Percentiles rank a stretch among this genome's conserved stretches.
Conservation (phyloP, 1,284 basidiomycete genomes). For the Moniliella sp. region DNA sequence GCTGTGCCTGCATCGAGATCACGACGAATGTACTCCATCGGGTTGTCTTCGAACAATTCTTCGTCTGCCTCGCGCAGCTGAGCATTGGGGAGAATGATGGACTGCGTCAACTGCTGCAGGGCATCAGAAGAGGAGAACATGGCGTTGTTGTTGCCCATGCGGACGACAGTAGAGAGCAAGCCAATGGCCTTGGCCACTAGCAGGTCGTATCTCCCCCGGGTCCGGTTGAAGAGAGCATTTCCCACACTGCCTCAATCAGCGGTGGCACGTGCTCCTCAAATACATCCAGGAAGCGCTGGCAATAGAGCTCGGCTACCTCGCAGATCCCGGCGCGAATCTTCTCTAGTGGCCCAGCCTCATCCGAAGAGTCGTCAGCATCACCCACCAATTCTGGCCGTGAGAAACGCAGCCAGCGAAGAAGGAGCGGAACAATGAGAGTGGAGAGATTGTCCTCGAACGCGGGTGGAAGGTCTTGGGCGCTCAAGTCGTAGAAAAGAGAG, state of each 20-base stretch:
- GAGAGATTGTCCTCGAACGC: conserved; percentile 61
- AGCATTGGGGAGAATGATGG: conserved; percentile 83
- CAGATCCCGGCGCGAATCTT: conserved; percentile 72
- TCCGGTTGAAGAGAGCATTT: conserved; percentile 55
- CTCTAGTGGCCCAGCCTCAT: conserved; percentile 56
- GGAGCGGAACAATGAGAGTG: background rate
- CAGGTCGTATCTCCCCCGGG: conserved; percentile 55
- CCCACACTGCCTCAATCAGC: conserved; percentile 80
- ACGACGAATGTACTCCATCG: conserved; percentile 75
- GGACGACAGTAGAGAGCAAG: conserved; percentile 74
- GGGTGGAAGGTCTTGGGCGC: conserved; percentile 80
- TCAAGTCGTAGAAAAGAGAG: conserved; percentile 79
- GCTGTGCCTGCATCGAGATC: conserved; percentile 51
- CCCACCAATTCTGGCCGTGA: conserved; percentile 45
- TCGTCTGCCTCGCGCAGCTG: conserved; percentile 66
- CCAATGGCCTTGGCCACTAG: conserved; percentile 77
- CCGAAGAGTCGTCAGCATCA: conserved; percentile 46
- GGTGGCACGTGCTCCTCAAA: conserved; percentile 51
- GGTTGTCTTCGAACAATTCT: conserved; percentile 91
- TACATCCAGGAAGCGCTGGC: conserved; percentile 73
- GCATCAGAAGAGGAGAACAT: conserved; percentile 47
- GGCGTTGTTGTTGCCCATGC: conserved; percentile 41
- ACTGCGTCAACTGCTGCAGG: conserved; percentile 60
- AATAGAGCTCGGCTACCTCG: conserved; percentile 77
- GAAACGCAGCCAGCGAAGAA: conserved; percentile 43